Conservation (phyloP, 495 filamentous ascomycete genomes). For the Tuber melanosporum region DNA sequence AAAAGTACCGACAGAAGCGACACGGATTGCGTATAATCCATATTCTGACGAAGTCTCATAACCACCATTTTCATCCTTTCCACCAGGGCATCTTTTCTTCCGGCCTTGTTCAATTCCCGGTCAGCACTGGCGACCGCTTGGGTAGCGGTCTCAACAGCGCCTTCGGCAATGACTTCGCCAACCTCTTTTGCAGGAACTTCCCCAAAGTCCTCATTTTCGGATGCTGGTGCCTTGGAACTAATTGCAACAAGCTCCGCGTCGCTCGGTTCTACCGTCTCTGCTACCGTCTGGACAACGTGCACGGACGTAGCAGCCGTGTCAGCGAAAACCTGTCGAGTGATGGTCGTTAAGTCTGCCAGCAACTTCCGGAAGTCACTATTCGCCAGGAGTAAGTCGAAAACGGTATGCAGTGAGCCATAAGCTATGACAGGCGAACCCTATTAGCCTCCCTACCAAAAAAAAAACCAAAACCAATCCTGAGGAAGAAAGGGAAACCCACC, state of each 20-base stretch:
- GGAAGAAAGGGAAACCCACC: constrained; percentile 48
- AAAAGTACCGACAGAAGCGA: constrained; percentile 68
- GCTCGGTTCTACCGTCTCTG: constrained; percentile 60
- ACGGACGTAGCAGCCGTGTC: constrained; percentile 70
- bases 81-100: constrained; percentile 61
- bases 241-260: constrained; percentile 51
- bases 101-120: constrained; percentile 61
- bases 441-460: not conserved
- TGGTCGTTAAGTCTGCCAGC: constrained; percentile 68
- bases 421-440: constrained; percentile 46
- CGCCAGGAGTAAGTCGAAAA: constrained; percentile 73
- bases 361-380: constrained; percentile 88
- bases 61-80: constrained; percentile 70
- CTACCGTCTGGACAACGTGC: constrained; percentile 17
- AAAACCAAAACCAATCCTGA: not conserved
- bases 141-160: constrained; percentile 58
- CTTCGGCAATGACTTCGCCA: constrained; percentile 56
- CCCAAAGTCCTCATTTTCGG: constrained; percentile 56
- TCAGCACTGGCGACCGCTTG: constrained; percentile 60
- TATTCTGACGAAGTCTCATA: constrained; percentile 63
- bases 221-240: constrained; percentile 51
- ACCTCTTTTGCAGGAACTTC: constrained; percentile 58
- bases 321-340: constrained; percentile 77
- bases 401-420: constrained; percentile 74
- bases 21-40: constrained; percentile 79